Percentiles rank a stretch among this genome's conserved stretches.
phyloP scores from a whole-genome alignment of 495 filamentous ascomycete species.

The Podospora australis region DNA sequence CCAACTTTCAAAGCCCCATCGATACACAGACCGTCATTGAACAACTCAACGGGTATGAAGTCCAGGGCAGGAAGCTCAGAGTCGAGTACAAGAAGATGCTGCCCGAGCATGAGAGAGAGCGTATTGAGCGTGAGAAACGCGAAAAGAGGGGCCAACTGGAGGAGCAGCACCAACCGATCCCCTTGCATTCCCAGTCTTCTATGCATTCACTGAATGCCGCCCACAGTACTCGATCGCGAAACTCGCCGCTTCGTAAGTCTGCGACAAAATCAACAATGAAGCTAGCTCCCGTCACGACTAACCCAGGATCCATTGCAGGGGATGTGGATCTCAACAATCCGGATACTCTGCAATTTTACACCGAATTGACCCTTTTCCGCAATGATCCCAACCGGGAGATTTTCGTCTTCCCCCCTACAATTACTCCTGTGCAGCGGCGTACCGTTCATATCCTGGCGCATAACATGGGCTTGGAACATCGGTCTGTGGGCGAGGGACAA shows the following conservation, averaged over 20 bases:
- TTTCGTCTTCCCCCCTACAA: conserved; percentile 70
- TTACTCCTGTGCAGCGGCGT: conserved; percentile 76
- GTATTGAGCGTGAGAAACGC: conserved; percentile 94
- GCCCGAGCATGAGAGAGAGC: conserved; percentile 84
- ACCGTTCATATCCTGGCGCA: conserved; percentile 92
- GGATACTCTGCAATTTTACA: conserved; percentile 78
- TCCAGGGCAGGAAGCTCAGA: conserved; percentile 86
- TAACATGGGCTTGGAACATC: conserved; percentile 85
- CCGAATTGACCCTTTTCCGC: conserved; percentile 81
- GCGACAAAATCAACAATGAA: conserved; percentile 7
- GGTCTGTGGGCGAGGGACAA: conserved; percentile 78
- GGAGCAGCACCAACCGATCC: conserved; percentile 76
- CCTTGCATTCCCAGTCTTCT: conserved; percentile 75
- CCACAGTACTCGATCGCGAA: conserved; percentile 23
- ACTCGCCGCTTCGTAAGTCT: conserved; percentile 34
- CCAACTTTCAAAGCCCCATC: conserved; percentile 93
- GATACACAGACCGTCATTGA: conserved; percentile 90
- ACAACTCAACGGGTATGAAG: conserved; percentile 85
- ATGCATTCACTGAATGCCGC: conserved; percentile 70
- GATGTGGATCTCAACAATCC: conserved; percentile 92
- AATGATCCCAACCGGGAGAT: conserved; percentile 69
- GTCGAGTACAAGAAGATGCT: conserved; percentile 99
- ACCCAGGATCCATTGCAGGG: conserved; percentile 24
- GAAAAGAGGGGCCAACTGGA: conserved; percentile 94
- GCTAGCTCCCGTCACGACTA: conserved; percentile 24